Evolutionary conservation across 2,329 filamentous ascomycete genomes (phyloP), one percentile per base, ranked within the genome.

Genomic region (Juglanconis juglandina): DNA sequence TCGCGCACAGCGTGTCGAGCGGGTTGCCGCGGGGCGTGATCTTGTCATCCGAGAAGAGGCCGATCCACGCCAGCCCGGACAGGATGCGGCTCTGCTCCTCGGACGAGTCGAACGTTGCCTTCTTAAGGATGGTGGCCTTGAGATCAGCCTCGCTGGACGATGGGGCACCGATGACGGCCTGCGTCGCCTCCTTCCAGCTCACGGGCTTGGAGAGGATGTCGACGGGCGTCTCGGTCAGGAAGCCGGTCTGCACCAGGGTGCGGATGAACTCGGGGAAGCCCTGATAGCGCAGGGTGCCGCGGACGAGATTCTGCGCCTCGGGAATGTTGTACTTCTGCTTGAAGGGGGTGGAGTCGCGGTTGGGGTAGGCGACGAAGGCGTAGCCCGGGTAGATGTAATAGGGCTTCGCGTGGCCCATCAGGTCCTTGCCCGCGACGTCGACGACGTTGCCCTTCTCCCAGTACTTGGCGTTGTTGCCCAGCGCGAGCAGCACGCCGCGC

Each of bases 231-330:
- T 96, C 91, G 58, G 81, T 85, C 52, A 98, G 84, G 85, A 97
- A 96, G 66, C 92, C 92, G 63, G 93, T 90, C 72, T 97, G 90
- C 63, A 96, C 92, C 10, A 98, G 86, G 33, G 88, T 85, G 73
- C 89, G 89, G 78, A 97, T 85, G 76, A 97, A 94, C 74, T 96
- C 86, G 3, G 93, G 92, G 84, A 96, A 96, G 49, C 94, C 92
- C 66, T 86, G 82, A 80, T 95, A 98, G 66, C 94, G 83, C 41
- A 97, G 84, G 35, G 92, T 96, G 64, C 90, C 71, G 49, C 92
- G 85, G 73, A 96, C 81, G 69, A 97, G 86, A 55, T 91, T 96
- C 76, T 96, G 77, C 13, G 91, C 92, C 79, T 98, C 94, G 55
- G 93, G 92, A 71, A 97, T 97, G 76, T 86, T 78, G 84, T 97